These are phyloP conservation scores for Hordeum pubiflorum DNA, from an alignment of 202 grass and related monocot species.

Conservation along the genomic window DNA sequence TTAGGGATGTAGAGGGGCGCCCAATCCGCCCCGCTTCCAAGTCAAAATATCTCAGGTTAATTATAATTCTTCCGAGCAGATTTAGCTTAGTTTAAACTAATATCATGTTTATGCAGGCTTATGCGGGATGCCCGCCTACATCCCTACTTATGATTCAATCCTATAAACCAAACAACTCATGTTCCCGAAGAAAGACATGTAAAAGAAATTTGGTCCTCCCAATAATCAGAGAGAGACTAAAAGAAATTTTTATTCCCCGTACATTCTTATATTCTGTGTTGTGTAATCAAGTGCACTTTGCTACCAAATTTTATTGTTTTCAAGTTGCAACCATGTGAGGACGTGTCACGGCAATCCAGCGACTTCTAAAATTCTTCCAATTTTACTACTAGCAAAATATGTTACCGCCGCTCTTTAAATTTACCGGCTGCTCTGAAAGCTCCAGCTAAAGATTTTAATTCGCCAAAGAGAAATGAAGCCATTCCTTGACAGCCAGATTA, in stretches of 20 bases:
- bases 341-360: background rate
- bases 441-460: background rate
- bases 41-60: too few species aligned
- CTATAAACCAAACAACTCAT: background rate
- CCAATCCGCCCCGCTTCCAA: too few species aligned
- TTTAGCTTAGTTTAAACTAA: too few species aligned
- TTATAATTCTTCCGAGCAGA: too few species aligned
- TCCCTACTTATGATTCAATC: too few species aligned
- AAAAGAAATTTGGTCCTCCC: background rate
- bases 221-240: background rate
- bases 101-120: too few species aligned
- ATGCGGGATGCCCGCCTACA: too few species aligned
- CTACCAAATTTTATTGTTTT: background rate
- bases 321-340: background rate
- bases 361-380: background rate
- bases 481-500: background rate
- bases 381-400: background rate
- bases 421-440: background rate
- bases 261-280: background rate
- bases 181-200: background rate
- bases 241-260: too few species aligned
- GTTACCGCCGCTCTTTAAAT: background rate
- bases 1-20: too few species aligned
- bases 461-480: constrained; percentile 1
- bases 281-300: background rate